Conservation (phyloP, 352 stramenopile genomes). For the Pythium folliculosum region DNA sequence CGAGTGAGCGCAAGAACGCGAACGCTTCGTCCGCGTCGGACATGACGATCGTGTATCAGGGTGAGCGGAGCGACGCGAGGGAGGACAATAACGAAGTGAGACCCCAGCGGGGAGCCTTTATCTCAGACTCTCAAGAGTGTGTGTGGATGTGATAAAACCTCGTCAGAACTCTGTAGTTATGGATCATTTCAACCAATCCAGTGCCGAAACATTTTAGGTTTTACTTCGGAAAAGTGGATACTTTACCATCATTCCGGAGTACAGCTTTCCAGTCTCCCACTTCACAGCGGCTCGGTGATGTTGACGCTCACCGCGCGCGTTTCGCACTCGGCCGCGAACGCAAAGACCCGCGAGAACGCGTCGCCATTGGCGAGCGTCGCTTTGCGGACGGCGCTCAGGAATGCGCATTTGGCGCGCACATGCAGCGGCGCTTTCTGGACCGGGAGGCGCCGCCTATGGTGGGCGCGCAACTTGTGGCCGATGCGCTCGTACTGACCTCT, state of each 20-base stretch:
- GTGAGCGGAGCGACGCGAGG: too few relatives aligned
- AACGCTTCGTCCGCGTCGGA: neutral
- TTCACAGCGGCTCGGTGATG: neutral
- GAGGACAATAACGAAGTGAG: too few relatives aligned
- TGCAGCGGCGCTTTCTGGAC: neutral
- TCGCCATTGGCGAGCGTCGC: neutral
- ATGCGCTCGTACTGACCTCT: neutral
- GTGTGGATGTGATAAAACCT: too few relatives aligned
- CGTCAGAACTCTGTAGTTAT: too few relatives aligned
- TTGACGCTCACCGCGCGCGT: neutral
- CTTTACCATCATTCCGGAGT: too few relatives aligned
- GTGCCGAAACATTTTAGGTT: too few relatives aligned
- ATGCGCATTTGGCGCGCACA: slow-evolving; percentile 4
- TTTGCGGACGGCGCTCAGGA: neutral
- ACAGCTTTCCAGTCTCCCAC: too few relatives aligned
- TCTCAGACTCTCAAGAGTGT: too few relatives aligned
- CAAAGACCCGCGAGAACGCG: neutral
- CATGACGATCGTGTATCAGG: too few relatives aligned
- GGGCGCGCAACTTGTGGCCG: neutral
- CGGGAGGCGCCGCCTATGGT: neutral
- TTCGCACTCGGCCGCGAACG: slow-evolving; percentile 6
- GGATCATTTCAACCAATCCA: too few relatives aligned
- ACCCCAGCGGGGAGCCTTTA: too few relatives aligned
- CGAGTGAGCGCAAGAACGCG: neutral
- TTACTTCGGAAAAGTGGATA: too few relatives aligned